Evolutionary conservation across 2,329 filamentous ascomycete species (phyloP).

Genomic region (Aspergillus aculeatus): DNA sequence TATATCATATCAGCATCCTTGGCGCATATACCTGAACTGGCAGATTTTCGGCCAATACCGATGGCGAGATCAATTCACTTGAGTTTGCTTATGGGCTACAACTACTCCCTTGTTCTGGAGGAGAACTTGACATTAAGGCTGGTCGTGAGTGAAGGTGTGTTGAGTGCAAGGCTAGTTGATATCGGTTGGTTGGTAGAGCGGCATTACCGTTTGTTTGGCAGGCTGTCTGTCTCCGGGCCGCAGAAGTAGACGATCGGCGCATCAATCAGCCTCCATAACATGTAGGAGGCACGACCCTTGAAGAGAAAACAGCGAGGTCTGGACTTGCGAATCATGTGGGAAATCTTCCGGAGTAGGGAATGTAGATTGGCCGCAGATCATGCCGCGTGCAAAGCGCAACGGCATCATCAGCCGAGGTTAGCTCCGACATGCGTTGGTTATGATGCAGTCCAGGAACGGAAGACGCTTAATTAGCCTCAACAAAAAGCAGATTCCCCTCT

Average conservation of each 20-base stretch:
- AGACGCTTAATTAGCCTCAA: neutral
- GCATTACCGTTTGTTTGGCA: neutral
- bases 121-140: neutral
- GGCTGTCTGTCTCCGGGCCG: neutral
- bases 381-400: neutral
- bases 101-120: neutral
- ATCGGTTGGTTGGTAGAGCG: neutral
- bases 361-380: neutral
- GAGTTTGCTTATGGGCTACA: neutral
- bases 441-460: neutral
- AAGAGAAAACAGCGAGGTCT: too few relatives aligned
- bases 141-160: neutral
- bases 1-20: constrained; percentile 30
- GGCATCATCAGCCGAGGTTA: neutral
- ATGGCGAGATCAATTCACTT: neutral
- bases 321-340: too few relatives aligned
- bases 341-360: too few relatives aligned
- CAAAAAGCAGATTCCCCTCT: too few relatives aligned
- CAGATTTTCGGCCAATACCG: constrained; percentile 1
- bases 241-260: neutral
- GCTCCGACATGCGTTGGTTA: neutral
- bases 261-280: neutral
- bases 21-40: constrained; percentile 28
- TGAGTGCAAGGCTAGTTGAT: neutral
- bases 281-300: neutral